Evolutionary conservation across 2,329 filamentous ascomycete genomes (phyloP), one percentile per base, ranked within the genome.

Genomic region (Biscogniauxia sp.): DNA sequence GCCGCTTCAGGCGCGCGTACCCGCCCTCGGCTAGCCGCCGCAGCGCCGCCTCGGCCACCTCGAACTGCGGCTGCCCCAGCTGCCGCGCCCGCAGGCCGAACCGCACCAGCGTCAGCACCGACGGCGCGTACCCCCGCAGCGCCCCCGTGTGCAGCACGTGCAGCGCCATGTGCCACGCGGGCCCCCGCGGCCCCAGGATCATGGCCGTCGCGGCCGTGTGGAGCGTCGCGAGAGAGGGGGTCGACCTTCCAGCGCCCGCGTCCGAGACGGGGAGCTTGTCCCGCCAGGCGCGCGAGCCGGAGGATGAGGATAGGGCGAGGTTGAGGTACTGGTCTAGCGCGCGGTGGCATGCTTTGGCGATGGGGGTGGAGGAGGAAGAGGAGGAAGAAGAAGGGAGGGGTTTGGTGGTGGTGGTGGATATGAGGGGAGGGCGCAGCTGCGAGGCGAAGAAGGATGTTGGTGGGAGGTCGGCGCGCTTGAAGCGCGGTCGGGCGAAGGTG

Each of bases 71-170:
- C 49, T 49, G 49, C n/a, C 55, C 53, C 15, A 65, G 41, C 25
- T 26, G 45, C 49, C 61, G 28, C 20, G 56, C 53, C n/a, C 54
- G 25, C 50, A 70, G 53, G 23, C 52, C 70, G 5, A 71, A 49
- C 25, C 62, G 66, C 51, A 73, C 62, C 9, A 77, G 41, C 3
- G 74, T 71, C 37, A 80, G 64, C 5, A 74, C 71, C 17, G 75
- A 74, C 6, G 78, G 77, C 37, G 61, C 54, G 66, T 79, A 78
- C 45, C 66, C 71, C 1, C 74, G 61, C 19, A 60, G 54, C 8
- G 70, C 69, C 9, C 74, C 73, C 2, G 73, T 72, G 58, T 70
- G 56, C 51, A 79, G 68, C 64, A 80, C 75, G 59, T 76, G 72
- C 5, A 67, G 55, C 11, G 69, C 71, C 1, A 79, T 60, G 25